Evolutionary conservation across 2,329 filamentous ascomycete species (phyloP).

Genomic region (Diatrype stigma): DNA sequence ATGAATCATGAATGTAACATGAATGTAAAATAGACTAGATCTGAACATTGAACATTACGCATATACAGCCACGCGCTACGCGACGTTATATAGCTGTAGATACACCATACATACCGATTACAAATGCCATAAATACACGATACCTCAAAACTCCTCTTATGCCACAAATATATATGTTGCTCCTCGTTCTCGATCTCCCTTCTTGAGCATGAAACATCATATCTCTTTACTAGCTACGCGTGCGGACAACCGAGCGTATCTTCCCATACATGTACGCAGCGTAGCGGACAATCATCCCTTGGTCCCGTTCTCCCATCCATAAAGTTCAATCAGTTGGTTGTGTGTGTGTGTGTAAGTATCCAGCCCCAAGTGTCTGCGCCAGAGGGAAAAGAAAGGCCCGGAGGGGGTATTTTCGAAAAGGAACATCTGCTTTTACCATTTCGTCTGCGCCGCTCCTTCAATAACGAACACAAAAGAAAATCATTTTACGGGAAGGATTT

Average conservation of each 20-base stretch:
- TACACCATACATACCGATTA: background rate
- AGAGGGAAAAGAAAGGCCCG: too few relatives aligned
- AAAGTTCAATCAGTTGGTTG: too few relatives aligned
- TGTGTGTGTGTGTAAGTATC: too few relatives aligned
- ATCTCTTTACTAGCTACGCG: background rate
- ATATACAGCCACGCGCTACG: conserved; percentile 1
- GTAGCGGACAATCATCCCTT: too few relatives aligned
- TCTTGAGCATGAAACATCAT: background rate
- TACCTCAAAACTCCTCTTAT: background rate
- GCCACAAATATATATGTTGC: background rate
- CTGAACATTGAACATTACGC: background rate
- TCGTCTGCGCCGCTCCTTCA: too few relatives aligned
- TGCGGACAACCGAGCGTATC: too few relatives aligned
- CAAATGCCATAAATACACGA: background rate
- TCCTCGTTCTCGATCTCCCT: background rate
- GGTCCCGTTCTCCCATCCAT: too few relatives aligned
- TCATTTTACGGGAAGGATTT: too few relatives aligned
- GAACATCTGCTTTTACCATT: too few relatives aligned
- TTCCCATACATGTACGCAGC: background rate
- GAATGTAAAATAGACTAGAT: background rate
- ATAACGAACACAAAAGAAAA: too few relatives aligned
- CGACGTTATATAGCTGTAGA: background rate
- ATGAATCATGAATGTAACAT: too few relatives aligned
- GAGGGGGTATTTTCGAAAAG: background rate
- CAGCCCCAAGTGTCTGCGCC: background rate